Evolutionary conservation across 148 eudicot genomes (phyloP).

Genomic region (Chenopodium suecicum): DNA sequence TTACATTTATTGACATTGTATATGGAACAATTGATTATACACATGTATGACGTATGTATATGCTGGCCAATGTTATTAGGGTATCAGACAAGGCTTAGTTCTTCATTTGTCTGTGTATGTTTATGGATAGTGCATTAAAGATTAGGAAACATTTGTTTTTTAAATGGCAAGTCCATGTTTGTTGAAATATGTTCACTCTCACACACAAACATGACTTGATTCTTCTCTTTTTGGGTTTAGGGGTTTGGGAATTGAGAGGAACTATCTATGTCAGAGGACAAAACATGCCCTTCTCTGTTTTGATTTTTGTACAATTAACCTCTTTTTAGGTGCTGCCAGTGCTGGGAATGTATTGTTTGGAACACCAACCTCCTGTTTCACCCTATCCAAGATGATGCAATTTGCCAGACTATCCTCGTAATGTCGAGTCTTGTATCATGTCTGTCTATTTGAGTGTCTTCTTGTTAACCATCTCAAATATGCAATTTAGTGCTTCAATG

Average conservation of each 20-base stretch:
- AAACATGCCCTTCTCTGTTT: not conserved
- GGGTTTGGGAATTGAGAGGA: not conserved
- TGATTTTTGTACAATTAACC: not conserved
- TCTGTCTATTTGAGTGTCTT: not conserved
- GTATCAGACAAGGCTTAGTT: not conserved
- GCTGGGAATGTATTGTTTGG: not conserved
- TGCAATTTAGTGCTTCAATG: not conserved
- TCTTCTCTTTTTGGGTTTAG: not conserved
- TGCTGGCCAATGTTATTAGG: not conserved
- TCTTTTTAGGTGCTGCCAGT: not conserved
- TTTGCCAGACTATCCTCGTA: not conserved
- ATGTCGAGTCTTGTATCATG: not conserved
- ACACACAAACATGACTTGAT: not conserved
- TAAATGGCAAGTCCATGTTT: not conserved
- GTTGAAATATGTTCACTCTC: not conserved
- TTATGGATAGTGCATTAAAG: not conserved
- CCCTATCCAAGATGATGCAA: not conserved
- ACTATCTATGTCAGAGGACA: not conserved
- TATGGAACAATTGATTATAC: not conserved
- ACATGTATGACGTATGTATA: not conserved
- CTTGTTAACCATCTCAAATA: not conserved
- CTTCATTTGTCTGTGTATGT: not conserved
- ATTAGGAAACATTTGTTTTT: too few relatives aligned
- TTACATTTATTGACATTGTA: not conserved
- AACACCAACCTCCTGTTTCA: not conserved